Evolutionary conservation across 331 rosid species (phyloP), one percentile per base, ranked within the genome.

Genomic region (Telfairia occidentalis): DNA sequence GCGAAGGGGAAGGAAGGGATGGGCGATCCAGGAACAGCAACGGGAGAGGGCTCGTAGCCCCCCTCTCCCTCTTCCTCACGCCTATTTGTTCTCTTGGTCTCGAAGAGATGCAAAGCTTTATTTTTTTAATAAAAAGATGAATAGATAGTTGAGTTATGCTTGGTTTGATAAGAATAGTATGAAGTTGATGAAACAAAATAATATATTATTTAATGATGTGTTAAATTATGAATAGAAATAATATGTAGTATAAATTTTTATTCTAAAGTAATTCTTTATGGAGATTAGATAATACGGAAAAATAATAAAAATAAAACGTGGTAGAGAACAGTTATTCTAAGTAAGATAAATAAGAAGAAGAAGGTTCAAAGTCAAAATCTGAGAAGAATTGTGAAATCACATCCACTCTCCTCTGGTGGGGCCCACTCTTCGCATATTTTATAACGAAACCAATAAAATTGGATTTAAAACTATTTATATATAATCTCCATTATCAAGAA

Each of bases 381-480:
- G 42, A 12, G 0, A 18, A 60, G 43, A 60, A 60, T 60, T 60
- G 69, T 32, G 16, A n/a, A 55, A 24, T 52, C 0, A 46, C 53
- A 15, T 19, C 53, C 19, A 16, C 19, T 46, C 16, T 11, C 5
- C 5, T 45, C 49, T 45, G 5, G 49, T 45, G 49, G 49, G 12
- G 15, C 49, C 49, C 49, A 45, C 49, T 45, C 8, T 46, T 46
- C 16, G 53, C 53, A 15, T 46, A 46, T 46, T 15, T 46, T 46
- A 46, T 46, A 46, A 46, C 19, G 53, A 46, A 46, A 16, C 5
- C 5, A 46, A 6, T 6, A 40, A 40, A 1, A 40, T 6, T 6
- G 11, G 8, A 2, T 40, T 40, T 40, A 5, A 8, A 58, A 43
- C 75, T 71, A 76, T 76, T 84, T 77, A 46, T n/a, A 46, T 46